Evolutionary conservation across 108 stramenopile species (phyloP), one percentile per base, ranked within the genome.

Genomic region (Epipyxis sp.): DNA sequence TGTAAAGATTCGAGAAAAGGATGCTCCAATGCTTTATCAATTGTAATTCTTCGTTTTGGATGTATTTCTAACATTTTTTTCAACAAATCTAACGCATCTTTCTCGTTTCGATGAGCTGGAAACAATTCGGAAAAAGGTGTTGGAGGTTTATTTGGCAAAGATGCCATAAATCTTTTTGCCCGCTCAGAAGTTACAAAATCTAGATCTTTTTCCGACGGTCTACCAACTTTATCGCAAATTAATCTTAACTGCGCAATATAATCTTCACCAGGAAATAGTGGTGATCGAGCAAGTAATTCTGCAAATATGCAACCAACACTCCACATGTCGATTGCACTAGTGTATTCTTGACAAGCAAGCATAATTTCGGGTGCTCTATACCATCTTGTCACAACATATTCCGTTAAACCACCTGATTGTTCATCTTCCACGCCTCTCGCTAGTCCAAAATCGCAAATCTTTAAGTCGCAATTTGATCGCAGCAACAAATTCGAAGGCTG

Each of bases 361-460:
- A 99, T 99, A 77, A 99, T 97, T 86, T 99, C 98, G 54, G 97
- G 98, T 2, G 98, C 88, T 1, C 88, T 81, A 85, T 87, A 90
- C 86, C 90, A 95, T 74, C 58, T 90, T 81, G 69, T 92, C 82
- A 65, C 88, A 0, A 88, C 88, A 45, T 88, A 88, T 83, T 88
- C 90, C 20, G 79, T 90, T 69, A 90, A 77, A 41, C 80, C 84
- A 10, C 84, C 82, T 6, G 77, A 82, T 80, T 72, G 72, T 37
- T 77, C 84, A 35, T 45, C 85, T 10, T 80, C 79, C 45, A 97
- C 83, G 43, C 96, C 96, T 42, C 96, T 89, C 35, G 96, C 95
- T 42, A 99, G 90, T 0, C 98, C 98, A 76, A 99, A 97, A 78
- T 99, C 98, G 80, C 98, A 99, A 34, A 99, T 91, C 82, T 97